Evolutionary conservation across 1,284 basidiomycete species (phyloP).

Genomic region (Termitomyces sp.): DNA sequence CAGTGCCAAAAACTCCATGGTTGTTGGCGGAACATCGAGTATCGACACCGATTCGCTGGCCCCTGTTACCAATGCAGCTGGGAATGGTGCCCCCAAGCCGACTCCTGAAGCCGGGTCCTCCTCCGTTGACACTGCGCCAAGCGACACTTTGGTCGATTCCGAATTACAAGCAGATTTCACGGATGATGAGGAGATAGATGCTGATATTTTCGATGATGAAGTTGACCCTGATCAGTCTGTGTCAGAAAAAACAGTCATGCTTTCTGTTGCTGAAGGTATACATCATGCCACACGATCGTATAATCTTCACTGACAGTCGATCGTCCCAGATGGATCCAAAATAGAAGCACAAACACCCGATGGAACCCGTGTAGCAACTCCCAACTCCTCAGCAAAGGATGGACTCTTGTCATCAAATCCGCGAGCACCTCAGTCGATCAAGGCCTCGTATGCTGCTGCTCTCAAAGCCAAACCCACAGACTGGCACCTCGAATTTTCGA

Average conservation of each 20-base stretch:
- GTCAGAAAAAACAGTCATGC: slow-evolving; percentile 80
- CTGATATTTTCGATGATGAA: slow-evolving; percentile 65
- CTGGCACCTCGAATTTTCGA: slow-evolving; percentile 95
- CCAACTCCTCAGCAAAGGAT: slow-evolving; percentile 46
- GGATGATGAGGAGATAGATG: slow-evolving; percentile 80
- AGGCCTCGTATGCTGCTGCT: slow-evolving; percentile 87
- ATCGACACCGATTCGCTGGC: slow-evolving; percentile 9
- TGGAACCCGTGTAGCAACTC: slow-evolving; percentile 90
- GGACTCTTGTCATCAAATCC: slow-evolving; percentile 29
- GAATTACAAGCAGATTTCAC: slow-evolving; percentile 67
- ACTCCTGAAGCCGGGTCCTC: slow-evolving; percentile 23
- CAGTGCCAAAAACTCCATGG: slow-evolving; percentile 58
- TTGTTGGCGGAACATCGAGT: slow-evolving; percentile 9
- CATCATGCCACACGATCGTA: neutral
- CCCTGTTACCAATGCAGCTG: slow-evolving; percentile 13
- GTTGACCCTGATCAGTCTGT: slow-evolving; percentile 64
- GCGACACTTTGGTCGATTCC: slow-evolving; percentile 57
- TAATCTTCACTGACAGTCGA: neutral
- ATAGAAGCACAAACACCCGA: slow-evolving; percentile 95
- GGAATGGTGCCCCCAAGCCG: slow-evolving; percentile 16
- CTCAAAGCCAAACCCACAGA: slow-evolving; percentile 89
- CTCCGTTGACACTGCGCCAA: slow-evolving; percentile 32
- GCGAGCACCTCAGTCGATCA: slow-evolving; percentile 39
- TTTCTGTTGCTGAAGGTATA: slow-evolving; percentile 76
- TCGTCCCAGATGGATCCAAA: slow-evolving; percentile 70